Percentiles rank a stretch among this genome's conserved stretches.
phyloP scores from a whole-genome alignment of 2,329 filamentous ascomycete species.

The Neofusicoccum parvum region DNA sequence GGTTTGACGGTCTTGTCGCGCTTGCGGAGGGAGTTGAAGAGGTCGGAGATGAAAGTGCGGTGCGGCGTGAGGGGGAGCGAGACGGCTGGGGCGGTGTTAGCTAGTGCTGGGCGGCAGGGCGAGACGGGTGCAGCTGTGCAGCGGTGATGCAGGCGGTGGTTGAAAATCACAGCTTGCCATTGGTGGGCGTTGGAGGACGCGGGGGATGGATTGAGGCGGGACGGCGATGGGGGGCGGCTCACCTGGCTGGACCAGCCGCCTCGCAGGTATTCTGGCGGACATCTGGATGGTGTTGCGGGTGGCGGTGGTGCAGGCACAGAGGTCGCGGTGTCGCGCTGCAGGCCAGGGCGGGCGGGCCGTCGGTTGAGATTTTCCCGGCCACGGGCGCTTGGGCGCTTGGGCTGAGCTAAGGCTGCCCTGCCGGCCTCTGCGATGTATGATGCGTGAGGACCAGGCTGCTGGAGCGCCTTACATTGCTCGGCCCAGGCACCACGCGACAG shows the following conservation, averaged over 20 bases:
- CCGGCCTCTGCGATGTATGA: conserved; percentile 20
- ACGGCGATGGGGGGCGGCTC: conserved; percentile 31
- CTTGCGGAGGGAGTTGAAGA: conserved; percentile 7
- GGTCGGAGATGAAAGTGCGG: conserved; percentile 14
- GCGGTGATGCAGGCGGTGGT: neutral
- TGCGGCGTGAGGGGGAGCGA: conserved; percentile 10
- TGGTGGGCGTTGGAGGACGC: neutral
- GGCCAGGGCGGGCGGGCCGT: neutral
- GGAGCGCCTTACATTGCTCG: neutral
- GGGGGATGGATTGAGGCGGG: neutral
- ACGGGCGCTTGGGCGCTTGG: too few relatives aligned
- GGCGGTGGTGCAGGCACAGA: neutral
- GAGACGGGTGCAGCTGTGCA: neutral
- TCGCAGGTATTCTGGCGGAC: conserved; percentile 66
- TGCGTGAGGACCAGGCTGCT: conserved; percentile 22
- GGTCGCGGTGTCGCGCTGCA: too few relatives aligned
- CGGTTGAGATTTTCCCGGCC: neutral
- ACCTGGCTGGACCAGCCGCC: conserved; percentile 65
- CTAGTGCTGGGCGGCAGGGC: neutral
- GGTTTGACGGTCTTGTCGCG: neutral
- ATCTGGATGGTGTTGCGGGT: conserved; percentile 47
- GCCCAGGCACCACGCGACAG: neutral
- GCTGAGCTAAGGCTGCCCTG: too few relatives aligned
- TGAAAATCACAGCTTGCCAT: neutral
- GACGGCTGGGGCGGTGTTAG: conserved; percentile 10